Conservation (phyloP, 768 basidiomycete genomes). For the Sistotremastrum niveocremeum region DNA sequence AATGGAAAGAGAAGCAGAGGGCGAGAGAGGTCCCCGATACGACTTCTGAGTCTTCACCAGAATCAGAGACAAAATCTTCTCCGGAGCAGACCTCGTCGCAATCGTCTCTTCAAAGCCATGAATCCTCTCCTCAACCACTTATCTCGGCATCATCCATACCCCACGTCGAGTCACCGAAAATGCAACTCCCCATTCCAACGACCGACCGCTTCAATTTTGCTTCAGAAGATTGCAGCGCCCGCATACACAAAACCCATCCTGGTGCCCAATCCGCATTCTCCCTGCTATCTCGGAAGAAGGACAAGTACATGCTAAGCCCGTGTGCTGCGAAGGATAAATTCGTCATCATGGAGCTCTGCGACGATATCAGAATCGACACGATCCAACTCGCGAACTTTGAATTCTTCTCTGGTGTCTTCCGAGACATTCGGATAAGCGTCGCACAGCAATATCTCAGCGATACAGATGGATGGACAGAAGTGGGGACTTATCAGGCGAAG, state of each 20-base stretch:
- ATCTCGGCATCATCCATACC: neutral
- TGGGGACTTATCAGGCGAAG: slow-evolving; percentile 48
- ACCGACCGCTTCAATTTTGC: slow-evolving; percentile 94
- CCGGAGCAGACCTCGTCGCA: neutral
- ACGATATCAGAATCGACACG: slow-evolving; percentile 93
- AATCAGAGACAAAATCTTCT: slow-evolving; percentile 2
- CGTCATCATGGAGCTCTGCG: slow-evolving; percentile 92
- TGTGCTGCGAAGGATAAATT: slow-evolving; percentile 54
- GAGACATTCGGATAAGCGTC: slow-evolving; percentile 77
- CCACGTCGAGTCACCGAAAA: slow-evolving; percentile 16
- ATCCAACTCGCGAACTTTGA: slow-evolving; percentile 95
- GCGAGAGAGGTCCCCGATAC: slow-evolving; percentile 20
- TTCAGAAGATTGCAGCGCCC: slow-evolving; percentile 81
- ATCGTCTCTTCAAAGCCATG: neutral
- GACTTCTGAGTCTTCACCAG: slow-evolving; percentile 13
- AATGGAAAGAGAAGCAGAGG: slow-evolving; percentile 68
- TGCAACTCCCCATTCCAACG: slow-evolving; percentile 60
- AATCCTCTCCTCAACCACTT: neutral
- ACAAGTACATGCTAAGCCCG: slow-evolving; percentile 94
- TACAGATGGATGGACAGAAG: slow-evolving; percentile 47
- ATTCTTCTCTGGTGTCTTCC: slow-evolving; percentile 95
- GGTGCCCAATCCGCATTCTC: slow-evolving; percentile 70
- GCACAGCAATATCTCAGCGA: slow-evolving; percentile 43
- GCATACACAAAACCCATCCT: slow-evolving; percentile 73
- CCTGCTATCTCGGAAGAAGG: slow-evolving; percentile 80